These are phyloP conservation scores for Xylaria digitata DNA, from an alignment of 2,329 filamentous ascomycete species.

Conservation along the genomic window DNA sequence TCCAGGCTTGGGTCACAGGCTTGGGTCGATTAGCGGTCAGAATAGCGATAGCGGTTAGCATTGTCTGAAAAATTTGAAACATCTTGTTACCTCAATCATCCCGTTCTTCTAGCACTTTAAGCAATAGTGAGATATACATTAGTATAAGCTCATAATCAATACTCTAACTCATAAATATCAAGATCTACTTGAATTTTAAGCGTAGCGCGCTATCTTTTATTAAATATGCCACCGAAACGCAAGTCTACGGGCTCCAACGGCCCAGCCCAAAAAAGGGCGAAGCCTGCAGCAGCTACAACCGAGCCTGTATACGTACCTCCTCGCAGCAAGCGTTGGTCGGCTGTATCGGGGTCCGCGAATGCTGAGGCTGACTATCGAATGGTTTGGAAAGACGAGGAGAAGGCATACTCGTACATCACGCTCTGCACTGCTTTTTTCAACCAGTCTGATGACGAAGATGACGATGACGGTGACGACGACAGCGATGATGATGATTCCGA, in stretches of 20 bases:
- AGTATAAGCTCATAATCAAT: no score
- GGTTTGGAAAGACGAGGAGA: slow-evolving; percentile 42
- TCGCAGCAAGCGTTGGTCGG: slow-evolving; percentile 48
- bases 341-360: slow-evolving; percentile 52
- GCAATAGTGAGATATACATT: neutral
- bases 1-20: neutral
- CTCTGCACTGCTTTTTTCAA: slow-evolving; percentile 42
- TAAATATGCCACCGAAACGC: slow-evolving; percentile 44
- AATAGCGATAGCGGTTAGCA: neutral
- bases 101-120: neutral
- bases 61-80: neutral
- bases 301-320: slow-evolving; percentile 31
- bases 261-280: slow-evolving; percentile 40
- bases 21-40: neutral
- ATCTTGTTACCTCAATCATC: neutral
- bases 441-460: slow-evolving; percentile 24
- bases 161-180: no score
- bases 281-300: slow-evolving; percentile 25
- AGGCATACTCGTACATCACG: slow-evolving; percentile 48
- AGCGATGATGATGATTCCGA: slow-evolving; percentile 27
- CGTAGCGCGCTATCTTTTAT: neutral
- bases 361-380: slow-evolving; percentile 48
- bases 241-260: slow-evolving; percentile 29
- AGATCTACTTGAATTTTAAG: neutral
- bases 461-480: slow-evolving; percentile 20